Conservation (phyloP, 2,329 filamentous ascomycete genomes). For the Aspergillus carbonarius region DNA sequence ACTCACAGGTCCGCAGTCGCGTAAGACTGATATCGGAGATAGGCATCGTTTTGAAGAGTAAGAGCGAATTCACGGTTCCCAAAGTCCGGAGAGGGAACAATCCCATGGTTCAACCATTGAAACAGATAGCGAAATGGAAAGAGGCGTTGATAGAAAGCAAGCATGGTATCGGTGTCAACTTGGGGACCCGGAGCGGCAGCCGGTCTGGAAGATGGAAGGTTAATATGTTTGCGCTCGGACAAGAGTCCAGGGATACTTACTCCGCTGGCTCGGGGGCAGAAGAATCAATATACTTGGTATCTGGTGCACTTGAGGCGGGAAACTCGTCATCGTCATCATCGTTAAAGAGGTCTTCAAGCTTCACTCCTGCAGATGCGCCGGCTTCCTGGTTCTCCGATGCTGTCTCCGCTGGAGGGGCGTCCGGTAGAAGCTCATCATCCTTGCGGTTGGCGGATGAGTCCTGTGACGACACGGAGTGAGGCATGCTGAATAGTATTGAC, state of each 20-base stretch:
- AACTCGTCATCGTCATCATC: conserved; percentile 59
- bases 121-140: conserved; percentile 95
- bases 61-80: conserved; percentile 93
- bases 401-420: conserved; percentile 31
- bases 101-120: conserved; percentile 96
- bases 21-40: conserved; percentile 87
- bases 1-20: conserved; percentile 62
- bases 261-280: conserved; percentile 38
- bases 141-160: conserved; percentile 90
- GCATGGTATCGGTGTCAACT: conserved; percentile 81
- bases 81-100: conserved; percentile 83
- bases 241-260: conserved; percentile 31
- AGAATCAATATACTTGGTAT: conserved; percentile 40
- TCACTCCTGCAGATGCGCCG: conserved; percentile 31
- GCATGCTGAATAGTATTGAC: conserved; percentile 27
- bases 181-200: conserved; percentile 42
- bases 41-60: conserved; percentile 87
- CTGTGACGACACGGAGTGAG: conserved; percentile 36
- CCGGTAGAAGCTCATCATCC: conserved; percentile 44
- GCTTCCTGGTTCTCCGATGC: conserved; percentile 9
- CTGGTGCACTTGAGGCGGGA: conserved; percentile 52
- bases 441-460: conserved; percentile 43
- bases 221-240: conserved; percentile 13
- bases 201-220: conserved; percentile 26
- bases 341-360: conserved; percentile 60